Evolutionary conservation across 306 rosid genomes (phyloP), one percentile per base, ranked within the genome.

Genomic region (Ammopiptanthus mongolicus): DNA sequence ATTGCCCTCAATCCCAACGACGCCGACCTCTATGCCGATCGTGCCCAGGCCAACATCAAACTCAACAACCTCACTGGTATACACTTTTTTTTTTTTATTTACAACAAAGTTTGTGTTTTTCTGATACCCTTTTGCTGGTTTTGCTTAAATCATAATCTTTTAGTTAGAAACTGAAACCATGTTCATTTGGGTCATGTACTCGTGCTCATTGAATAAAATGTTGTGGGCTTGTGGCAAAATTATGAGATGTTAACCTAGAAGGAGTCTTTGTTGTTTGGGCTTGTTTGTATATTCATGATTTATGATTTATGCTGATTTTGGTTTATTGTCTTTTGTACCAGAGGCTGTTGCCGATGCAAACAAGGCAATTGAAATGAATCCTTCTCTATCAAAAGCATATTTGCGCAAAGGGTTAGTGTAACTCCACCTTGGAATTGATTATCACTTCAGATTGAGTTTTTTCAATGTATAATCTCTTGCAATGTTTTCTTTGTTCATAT

Each of bases 1-100:
- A 86, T 89, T 57, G 42, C 46, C 15, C 72, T 86, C 51, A 64
- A 44, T 82, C 91, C 96, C 52, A 65, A 36, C 8, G 83, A 60
- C 83, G 79, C 96, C 10, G 88, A 82, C 31, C 87, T 85, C 18
- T 85, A 42, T 48, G 75, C 81, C 10, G 87, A 90, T 78, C 97
- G 97, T 18, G 91, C 97, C 13, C 97, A 92, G 81, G 97, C 93
- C 79, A 84, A 92, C 81, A 85, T 92, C 88, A 92, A 92, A 73
- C 81, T 85, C 86, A 1, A 19, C 8, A 75, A 77, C 64, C 71
- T 48, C 78, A 80, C 91, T 10, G 93, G 96, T 91, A 42, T 22
- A 5, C 39, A 23, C 4, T 2, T 7, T 57, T 18, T 47, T 7
- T 1, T 21, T 48, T 19, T 12, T 1, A 10, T 47, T 14, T 61